Conservation (phyloP, 2,329 filamentous ascomycete species). For the Parascedosporium putredinis region DNA sequence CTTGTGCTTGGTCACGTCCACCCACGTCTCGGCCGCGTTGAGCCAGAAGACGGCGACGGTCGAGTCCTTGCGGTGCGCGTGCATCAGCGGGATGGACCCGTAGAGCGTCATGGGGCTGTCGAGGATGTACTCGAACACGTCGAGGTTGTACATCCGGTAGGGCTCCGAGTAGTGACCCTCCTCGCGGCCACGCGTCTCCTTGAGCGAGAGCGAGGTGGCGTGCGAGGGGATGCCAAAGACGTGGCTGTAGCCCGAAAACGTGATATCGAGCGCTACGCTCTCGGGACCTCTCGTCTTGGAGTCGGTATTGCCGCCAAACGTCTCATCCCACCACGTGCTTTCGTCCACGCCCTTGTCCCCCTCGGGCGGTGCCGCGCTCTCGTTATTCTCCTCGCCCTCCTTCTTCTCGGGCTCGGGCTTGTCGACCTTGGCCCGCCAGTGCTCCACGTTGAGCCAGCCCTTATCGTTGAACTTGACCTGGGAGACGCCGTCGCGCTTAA, state of each 20-base stretch:
- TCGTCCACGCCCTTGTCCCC: slow-evolving; percentile 56
- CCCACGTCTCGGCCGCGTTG: slow-evolving; percentile 93
- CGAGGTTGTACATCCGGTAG: slow-evolving; percentile 89
- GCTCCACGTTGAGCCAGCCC: slow-evolving; percentile 87
- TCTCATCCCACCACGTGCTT: slow-evolving; percentile 96
- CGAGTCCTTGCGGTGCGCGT: slow-evolving; percentile 87
- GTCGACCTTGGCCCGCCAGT: slow-evolving; percentile 86
- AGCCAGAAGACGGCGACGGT: slow-evolving; percentile 97
- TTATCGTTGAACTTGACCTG: slow-evolving; percentile 84
- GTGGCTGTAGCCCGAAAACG: slow-evolving; percentile 82
- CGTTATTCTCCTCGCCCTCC: slow-evolving; percentile 35
- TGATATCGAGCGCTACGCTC: slow-evolving; percentile 81
- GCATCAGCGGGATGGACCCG: slow-evolving; percentile 95
- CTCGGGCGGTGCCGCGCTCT: slow-evolving; percentile 22
- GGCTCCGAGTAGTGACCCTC: slow-evolving; percentile 78
- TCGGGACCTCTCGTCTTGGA: slow-evolving; percentile 91
- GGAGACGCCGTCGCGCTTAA: slow-evolving; percentile 69
- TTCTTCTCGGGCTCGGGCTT: slow-evolving; percentile 38
- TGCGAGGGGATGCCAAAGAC: slow-evolving; percentile 94
- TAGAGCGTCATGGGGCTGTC: slow-evolving; percentile 98
- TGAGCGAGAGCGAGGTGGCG: slow-evolving; percentile 76
- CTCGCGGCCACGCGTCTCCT: slow-evolving; percentile 72
- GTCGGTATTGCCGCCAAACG: slow-evolving; percentile 90
- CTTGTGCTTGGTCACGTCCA: slow-evolving; percentile 81
- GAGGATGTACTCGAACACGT: slow-evolving; percentile 95